Conservation (phyloP, 2,329 filamentous ascomycete species). For the Aureobasidium lini region DNA sequence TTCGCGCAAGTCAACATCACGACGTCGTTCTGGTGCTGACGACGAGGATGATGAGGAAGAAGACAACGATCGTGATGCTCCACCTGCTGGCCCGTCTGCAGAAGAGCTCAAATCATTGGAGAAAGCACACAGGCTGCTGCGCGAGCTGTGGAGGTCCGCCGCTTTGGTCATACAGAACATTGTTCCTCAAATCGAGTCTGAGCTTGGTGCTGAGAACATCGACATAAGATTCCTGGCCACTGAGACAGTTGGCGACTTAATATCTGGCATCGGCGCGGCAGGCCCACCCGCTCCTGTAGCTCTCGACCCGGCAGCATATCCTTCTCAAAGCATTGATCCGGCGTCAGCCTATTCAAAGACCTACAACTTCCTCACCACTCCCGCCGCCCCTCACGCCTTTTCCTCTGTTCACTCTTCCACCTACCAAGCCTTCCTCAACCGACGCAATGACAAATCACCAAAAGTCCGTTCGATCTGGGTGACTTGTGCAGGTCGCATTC, state of each 20-base stretch:
- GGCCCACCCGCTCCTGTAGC: slow-evolving; percentile 66
- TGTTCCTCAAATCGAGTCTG: slow-evolving; percentile 85
- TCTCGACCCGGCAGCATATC: slow-evolving; percentile 78
- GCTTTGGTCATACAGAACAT: slow-evolving; percentile 87
- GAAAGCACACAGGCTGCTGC: slow-evolving; percentile 81
- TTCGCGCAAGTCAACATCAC: slow-evolving; percentile 51
- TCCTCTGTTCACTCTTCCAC: slow-evolving; percentile 69
- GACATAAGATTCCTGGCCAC: slow-evolving; percentile 81
- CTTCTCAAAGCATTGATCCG: slow-evolving; percentile 52
- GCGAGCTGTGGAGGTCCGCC: slow-evolving; percentile 89
- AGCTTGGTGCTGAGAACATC: slow-evolving; percentile 82
- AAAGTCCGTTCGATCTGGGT: slow-evolving; percentile 82
- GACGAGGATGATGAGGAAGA: slow-evolving; percentile 37
- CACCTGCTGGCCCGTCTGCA: slow-evolving; percentile 59
- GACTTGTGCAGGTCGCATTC: slow-evolving; percentile 72
- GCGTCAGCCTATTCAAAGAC: slow-evolving; percentile 34
- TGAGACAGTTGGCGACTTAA: slow-evolving; percentile 90
- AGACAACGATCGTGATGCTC: slow-evolving; percentile 36
- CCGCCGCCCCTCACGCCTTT: slow-evolving; percentile 83
- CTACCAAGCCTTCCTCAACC: slow-evolving; percentile 77
- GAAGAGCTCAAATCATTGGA: slow-evolving; percentile 79
- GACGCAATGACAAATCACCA: slow-evolving; percentile 78
- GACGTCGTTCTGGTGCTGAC: slow-evolving; percentile 29
- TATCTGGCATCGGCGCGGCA: slow-evolving; percentile 85
- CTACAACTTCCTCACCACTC: slow-evolving; percentile 64